Base-by-base conservation (phyloP, 441 rosid species). In the Adansonia madagascariensis region DNA sequence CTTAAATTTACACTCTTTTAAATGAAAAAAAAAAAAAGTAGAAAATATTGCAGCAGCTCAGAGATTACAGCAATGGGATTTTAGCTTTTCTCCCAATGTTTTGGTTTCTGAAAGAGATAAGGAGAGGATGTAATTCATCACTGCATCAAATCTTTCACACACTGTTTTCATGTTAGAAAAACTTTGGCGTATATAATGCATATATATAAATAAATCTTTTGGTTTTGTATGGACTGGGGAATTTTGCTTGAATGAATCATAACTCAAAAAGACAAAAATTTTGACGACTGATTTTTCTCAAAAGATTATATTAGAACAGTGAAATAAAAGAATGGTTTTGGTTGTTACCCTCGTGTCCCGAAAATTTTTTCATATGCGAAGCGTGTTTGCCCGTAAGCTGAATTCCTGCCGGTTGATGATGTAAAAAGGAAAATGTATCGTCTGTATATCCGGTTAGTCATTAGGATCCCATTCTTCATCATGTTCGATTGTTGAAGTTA, bases 381-480 rank as follows among this genome's bases (percentile, higher is more conserved):
- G 77, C 83, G 81, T 80, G 81, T 80, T 66, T 67, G 74, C 44
- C 80, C 20, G 77, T 35, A 71, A 82, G 76, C 68, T 69, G 74
- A 86, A 73, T 73, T 68, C 80, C 79, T 74, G 43, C 79, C 75
- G 20, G 64, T 79, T 78, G 74, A 50, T 44, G 75, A 41, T 53
- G 47, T 68, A 79, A 46, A 3, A 61, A 61, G 65, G 27, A 80
- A 78, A 63, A 49, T 53, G 64, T 67, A 47, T 46, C 75, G 39
- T 57, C 78, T 68, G 69, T 68, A 71, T 41, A 47, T 79, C 77
- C 57, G 66, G 15, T 75, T 89, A 95, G 88, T 94, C 98, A 77
- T 91, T 92, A 43, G 97, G 97, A 85, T 95, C 99, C 98, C 94
- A 93, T 74, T 93, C 99, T 27, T 91, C 95, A 71, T 92, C 99